A percentile compares a stretch with the other conserved stretches of the same genome.
Evolutionary conservation across 441 rosid genomes (phyloP).

Genomic region (Corymbia calophylla): DNA sequence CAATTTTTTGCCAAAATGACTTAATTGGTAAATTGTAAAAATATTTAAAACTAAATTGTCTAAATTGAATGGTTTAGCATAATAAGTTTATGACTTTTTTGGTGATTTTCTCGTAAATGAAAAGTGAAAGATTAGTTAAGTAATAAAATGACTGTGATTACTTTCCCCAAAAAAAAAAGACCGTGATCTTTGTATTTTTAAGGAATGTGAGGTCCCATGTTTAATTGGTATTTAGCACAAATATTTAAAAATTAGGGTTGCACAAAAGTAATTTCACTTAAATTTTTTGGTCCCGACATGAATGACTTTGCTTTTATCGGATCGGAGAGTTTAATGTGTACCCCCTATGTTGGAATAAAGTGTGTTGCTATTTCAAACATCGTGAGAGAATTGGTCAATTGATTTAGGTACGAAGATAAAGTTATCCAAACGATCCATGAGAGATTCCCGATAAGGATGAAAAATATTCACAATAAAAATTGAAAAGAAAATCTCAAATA

Average conservation of each 20-base stretch:
- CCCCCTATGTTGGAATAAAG: accelerated
- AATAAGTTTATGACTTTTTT: too few species aligned
- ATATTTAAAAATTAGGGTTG: accelerated
- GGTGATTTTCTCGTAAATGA: background rate
- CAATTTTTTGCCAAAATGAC: too few species aligned
- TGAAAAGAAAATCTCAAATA: background rate
- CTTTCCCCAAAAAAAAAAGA: too few species aligned
- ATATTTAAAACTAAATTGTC: too few species aligned
- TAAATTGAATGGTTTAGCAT: too few species aligned
- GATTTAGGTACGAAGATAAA: background rate
- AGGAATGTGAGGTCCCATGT: background rate
- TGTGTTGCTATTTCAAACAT: accelerated
- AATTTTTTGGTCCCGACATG: accelerated
- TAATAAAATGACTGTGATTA: background rate
- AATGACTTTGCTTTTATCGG: accelerated
- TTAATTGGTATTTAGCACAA: accelerated
- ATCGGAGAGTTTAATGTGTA: accelerated
- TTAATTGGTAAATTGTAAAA: accelerated
- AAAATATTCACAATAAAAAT: accelerated
- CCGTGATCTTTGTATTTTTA: background rate
- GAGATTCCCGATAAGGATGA: background rate
- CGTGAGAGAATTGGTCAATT: background rate
- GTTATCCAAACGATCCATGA: accelerated
- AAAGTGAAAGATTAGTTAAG: background rate
- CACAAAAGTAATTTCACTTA: accelerated